Conservation (phyloP, 1,284 basidiomycete genomes). For the Cutaneotrichosporon sp. region DNA sequence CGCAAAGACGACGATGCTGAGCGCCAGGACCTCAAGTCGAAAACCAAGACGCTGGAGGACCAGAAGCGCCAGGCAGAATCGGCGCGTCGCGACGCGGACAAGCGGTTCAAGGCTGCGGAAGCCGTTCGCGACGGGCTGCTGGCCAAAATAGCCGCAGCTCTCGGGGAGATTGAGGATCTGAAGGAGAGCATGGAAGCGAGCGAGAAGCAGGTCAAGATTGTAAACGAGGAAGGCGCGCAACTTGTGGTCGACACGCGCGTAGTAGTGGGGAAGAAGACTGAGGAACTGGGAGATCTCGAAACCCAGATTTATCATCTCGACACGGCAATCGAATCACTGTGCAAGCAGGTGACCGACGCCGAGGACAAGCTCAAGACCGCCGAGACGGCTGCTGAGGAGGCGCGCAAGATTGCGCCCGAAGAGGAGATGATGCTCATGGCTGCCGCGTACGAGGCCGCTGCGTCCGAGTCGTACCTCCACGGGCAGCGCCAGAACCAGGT, state of each 20-base stretch:
- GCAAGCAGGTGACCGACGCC: constrained; percentile 41
- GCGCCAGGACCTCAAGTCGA: constrained; percentile 72
- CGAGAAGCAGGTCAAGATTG: constrained; percentile 44
- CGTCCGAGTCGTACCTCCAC: constrained; percentile 44
- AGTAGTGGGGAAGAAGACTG: constrained; percentile 61
- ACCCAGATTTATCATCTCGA: constrained; percentile 39
- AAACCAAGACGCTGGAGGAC: constrained; percentile 82
- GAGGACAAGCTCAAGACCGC: constrained; percentile 43
- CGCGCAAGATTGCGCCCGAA: constrained; percentile 44
- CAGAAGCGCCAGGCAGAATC: constrained; percentile 77
- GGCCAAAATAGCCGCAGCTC: constrained; percentile 65
- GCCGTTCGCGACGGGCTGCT: constrained; percentile 64
- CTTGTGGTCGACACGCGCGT: constrained; percentile 53
- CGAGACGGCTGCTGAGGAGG: constrained; percentile 36
- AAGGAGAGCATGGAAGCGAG: constrained; percentile 58
- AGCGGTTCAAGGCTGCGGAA: constrained; percentile 72
- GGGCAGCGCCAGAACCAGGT: constrained; percentile 33
- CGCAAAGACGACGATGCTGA: constrained; percentile 81
- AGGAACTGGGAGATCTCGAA: constrained; percentile 49
- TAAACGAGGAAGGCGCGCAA: constrained; percentile 60
- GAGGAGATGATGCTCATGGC: constrained; percentile 54
- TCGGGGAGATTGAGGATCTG: constrained; percentile 66
- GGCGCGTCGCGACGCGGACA: constrained; percentile 78
- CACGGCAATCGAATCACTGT: constrained; percentile 37
- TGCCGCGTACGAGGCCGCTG: constrained; percentile 48